Evolutionary conservation across 768 basidiomycete genomes (phyloP).

Genomic region (Fistulinella prunicolor): DNA sequence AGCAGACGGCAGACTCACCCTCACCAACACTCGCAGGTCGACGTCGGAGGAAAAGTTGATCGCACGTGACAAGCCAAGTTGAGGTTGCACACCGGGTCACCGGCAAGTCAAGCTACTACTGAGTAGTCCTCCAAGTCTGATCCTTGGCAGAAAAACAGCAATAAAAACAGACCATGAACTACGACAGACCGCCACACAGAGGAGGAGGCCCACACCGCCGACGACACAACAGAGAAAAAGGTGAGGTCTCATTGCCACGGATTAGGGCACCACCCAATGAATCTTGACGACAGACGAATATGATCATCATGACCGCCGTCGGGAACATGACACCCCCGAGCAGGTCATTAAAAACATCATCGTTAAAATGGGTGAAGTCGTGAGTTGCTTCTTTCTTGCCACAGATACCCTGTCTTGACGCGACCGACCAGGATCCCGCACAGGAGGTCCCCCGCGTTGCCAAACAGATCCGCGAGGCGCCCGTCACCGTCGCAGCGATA

Average conservation of each 20-base stretch:
- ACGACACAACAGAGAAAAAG: slow-evolving; percentile 45
- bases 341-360: slow-evolving; percentile 66
- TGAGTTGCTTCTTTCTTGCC: slow-evolving; percentile 37
- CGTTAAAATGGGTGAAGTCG: slow-evolving; percentile 79
- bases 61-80: slow-evolving; percentile 24
- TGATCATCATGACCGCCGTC: slow-evolving; percentile 56
- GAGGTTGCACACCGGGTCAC: too few relatives aligned
- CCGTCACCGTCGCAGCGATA: slow-evolving; percentile 57
- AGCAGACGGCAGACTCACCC: slow-evolving; percentile 26
- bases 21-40: too few relatives aligned
- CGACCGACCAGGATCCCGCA: slow-evolving; percentile 51
- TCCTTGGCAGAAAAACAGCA: background rate
- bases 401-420: background rate
- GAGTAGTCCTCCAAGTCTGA: too few relatives aligned
- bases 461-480: slow-evolving; percentile 58
- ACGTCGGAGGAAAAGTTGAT: background rate
- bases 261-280: background rate
- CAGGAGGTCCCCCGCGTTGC: slow-evolving; percentile 70
- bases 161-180: slow-evolving; percentile 44
- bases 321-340: slow-evolving; percentile 70
- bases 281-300: slow-evolving; percentile 52
- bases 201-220: slow-evolving; percentile 46
- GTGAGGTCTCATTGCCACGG: slow-evolving; percentile 38
- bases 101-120: too few relatives aligned
- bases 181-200: slow-evolving; percentile 48